Evolutionary conservation across 1,139 yeast genomes (phyloP), one percentile per base, ranked within the genome.

Genomic region (Geotrichum reessii): DNA sequence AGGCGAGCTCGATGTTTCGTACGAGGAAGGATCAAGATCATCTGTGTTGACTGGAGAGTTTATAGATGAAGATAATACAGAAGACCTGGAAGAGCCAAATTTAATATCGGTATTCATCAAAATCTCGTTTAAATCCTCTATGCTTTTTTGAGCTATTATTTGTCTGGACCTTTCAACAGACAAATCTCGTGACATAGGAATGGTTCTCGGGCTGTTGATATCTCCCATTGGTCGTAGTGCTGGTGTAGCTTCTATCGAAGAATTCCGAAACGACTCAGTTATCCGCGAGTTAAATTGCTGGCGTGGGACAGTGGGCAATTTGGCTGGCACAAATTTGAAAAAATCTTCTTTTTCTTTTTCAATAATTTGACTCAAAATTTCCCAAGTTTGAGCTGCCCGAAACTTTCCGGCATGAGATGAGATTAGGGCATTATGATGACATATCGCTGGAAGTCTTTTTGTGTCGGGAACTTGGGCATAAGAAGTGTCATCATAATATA

Each of bases 331-430:
- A 14, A 47, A 31, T 14, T 55, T 44, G 21, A 63, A 53, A 50
- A 69, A 71, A 37, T 60, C 60, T 12, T 58, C 63, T 27, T 67
- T 63, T 28, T 81, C 82, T 67, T 83, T 81, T 14, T 76, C 74
- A 1, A 86, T 71, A 14, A 85, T 77, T 19, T 80, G 81, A 1
- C 82, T 81, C 2, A 87, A 72, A n/a, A 85, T 77, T 59, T 79
- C 74, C 95, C 95, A 87, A 0, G 84, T 78, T 67, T 86, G 91
- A 55, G 86, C 78, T 55, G 85, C 86, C 58, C 89, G 73, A 60
- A 75, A 76, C 58, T 78, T 72, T 14, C 78, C 78, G 0, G 79
- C 85, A 52, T 77, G 74, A 0, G 79, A 80, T 0, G 92, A 89
- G 2, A 82, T 76, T 40, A 76, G 73, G 0, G 89, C 82, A 67